phyloP scores from a whole-genome alignment of 2,329 filamentous ascomycete genomes.

The Fusarium praegraminearum region DNA sequence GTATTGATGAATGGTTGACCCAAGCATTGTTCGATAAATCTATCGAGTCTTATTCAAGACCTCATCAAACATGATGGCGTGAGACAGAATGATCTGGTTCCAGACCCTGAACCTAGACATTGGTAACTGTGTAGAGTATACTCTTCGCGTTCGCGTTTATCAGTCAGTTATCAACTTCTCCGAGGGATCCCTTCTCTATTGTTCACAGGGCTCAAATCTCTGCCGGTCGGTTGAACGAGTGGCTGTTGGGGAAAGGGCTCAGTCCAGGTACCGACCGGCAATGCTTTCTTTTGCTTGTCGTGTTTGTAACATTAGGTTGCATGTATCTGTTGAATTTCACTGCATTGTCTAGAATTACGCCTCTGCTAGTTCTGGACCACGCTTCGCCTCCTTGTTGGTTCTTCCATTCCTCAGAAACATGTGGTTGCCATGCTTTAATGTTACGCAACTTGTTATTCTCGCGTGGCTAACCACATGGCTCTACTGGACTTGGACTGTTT shows the following conservation, averaged over 20 bases:
- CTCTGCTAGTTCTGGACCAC: conserved; percentile 18
- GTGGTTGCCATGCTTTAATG: conserved; percentile 32
- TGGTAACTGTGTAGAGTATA: conserved; percentile 19
- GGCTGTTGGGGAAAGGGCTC: conserved; percentile 3
- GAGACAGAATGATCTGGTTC: background rate
- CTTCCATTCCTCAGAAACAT: conserved; percentile 24
- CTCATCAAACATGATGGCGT: conserved; percentile 9
- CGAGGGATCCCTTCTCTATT: background rate
- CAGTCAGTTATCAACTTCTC: background rate
- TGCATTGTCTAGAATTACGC: conserved; percentile 20
- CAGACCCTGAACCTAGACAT: conserved; percentile 18
- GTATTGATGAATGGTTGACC: background rate
- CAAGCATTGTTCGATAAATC: background rate
- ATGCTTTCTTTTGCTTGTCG: background rate
- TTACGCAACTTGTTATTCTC: conserved; percentile 17
- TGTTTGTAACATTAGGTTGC: background rate
- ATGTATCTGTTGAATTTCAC: background rate
- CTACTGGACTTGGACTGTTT: background rate
- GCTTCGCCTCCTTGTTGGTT: conserved; percentile 24
- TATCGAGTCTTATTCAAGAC: background rate
- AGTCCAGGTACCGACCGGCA: conserved; percentile 34
- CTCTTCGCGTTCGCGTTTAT: background rate
- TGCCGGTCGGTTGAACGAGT: background rate
- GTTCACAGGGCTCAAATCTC: background rate
- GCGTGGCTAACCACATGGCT: conserved; percentile 16